These are phyloP conservation scores for Coix lacrymajobi DNA, from an alignment of 176 grass and related monocot species.

Conservation along the genomic window DNA sequence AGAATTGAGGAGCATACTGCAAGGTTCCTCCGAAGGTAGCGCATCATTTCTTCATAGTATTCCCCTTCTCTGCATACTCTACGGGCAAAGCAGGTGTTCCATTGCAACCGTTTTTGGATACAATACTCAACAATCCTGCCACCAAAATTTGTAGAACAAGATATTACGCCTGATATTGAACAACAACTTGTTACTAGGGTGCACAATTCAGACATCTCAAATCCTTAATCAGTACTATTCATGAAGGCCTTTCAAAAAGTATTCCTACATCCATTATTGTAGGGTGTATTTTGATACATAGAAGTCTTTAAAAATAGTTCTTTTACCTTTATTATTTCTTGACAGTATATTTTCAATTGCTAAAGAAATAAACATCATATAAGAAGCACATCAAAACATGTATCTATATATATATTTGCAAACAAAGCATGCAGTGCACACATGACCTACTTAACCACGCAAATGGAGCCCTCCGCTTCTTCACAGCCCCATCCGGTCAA, in stretches of 20 bases:
- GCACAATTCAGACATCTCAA: slow-evolving; percentile 8
- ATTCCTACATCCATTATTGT: background rate
- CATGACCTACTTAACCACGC: background rate
- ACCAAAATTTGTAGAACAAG: slow-evolving; percentile 9
- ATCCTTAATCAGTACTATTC: background rate
- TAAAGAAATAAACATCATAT: background rate
- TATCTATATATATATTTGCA: background rate
- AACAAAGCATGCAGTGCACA: background rate
- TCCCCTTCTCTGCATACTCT: slow-evolving; percentile 88
- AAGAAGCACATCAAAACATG: background rate
- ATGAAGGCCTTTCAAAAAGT: background rate
- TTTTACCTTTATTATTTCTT: background rate
- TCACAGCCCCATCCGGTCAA: background rate
- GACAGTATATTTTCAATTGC: background rate
- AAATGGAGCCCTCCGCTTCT: background rate
- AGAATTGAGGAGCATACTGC: slow-evolving; percentile 41
- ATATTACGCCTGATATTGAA: slow-evolving; percentile 26
- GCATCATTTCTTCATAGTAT: slow-evolving; percentile 99
- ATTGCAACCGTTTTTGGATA: slow-evolving; percentile 78
- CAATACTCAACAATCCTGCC: slow-evolving; percentile 78
- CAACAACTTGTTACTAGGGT: background rate
- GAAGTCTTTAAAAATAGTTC: background rate
- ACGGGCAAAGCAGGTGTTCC: slow-evolving; percentile 78
- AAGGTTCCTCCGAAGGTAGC: slow-evolving; percentile 79
- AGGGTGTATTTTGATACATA: background rate